phyloP scores from a whole-genome alignment of 768 basidiomycete genomes.

The Sporobolomyces pararoseus region DNA sequence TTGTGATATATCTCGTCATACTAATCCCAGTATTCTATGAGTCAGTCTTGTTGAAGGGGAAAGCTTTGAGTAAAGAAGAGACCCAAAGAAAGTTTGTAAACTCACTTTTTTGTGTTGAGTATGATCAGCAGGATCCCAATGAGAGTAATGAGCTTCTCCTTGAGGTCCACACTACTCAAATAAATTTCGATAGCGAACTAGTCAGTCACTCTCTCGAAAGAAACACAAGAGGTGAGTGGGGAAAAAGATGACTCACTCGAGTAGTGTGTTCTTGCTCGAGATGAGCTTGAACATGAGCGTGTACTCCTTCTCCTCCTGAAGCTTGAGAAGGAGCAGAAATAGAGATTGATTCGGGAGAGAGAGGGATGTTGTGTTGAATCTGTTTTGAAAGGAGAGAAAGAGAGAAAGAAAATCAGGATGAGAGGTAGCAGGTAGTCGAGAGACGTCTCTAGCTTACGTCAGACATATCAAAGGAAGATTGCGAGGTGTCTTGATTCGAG shows the following conservation, averaged over 20 bases:
- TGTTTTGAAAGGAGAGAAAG: too few species aligned
- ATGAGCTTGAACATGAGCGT: neutral
- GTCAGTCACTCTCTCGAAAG: neutral
- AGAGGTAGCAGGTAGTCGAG: too few species aligned
- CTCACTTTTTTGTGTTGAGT: slow-evolving; percentile 5
- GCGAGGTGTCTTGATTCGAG: neutral
- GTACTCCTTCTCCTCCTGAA: neutral
- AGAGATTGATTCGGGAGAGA: neutral
- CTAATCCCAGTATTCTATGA: neutral
- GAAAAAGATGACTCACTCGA: neutral
- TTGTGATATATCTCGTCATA: slow-evolving; percentile 14
- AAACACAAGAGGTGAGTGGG: neutral
- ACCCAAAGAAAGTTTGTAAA: neutral
- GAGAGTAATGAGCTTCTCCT: slow-evolving; percentile 9
- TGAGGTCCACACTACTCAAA: slow-evolving; percentile 11
- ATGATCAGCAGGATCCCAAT: neutral
- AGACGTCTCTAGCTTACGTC: too few species aligned
- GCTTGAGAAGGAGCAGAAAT: neutral
- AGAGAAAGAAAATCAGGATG: too few species aligned
- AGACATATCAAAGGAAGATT: too few species aligned
- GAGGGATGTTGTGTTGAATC: neutral
- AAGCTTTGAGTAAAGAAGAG: neutral
- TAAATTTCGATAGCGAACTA: too few species aligned
- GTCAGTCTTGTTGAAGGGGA: neutral
- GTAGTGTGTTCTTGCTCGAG: neutral